phyloP scores from a whole-genome alignment of 257 asterid species.

The Solanum dulcamara region DNA sequence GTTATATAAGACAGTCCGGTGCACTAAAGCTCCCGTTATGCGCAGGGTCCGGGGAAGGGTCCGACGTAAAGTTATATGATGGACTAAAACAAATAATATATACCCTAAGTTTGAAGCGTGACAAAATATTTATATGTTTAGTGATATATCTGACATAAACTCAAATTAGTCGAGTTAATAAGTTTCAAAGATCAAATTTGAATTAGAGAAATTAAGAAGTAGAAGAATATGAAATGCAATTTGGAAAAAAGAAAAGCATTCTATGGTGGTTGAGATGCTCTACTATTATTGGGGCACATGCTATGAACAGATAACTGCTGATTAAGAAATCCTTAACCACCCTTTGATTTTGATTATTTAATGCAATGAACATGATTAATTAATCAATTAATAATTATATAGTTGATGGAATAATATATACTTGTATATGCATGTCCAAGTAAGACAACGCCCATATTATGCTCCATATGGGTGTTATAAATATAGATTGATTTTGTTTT shows the following conservation, averaged over 20 bases:
- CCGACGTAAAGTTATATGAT: neutral
- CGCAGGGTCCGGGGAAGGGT: no score
- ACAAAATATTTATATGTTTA: neutral
- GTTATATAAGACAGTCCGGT: no score
- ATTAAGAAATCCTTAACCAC: slow-evolving; percentile 10
- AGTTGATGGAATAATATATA: neutral
- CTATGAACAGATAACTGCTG: slow-evolving; percentile 10
- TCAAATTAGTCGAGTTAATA: neutral
- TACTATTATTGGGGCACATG: slow-evolving; percentile 25
- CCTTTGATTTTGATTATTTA: neutral
- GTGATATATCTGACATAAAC: neutral
- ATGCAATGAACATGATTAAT: neutral
- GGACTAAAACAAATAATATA: neutral
- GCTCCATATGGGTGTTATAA: neutral
- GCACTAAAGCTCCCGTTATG: no score
- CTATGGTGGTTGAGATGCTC: slow-evolving; percentile 17
- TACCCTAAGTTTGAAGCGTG: neutral
- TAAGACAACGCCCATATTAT: neutral
- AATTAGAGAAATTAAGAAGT: neutral
- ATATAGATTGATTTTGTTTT: neutral
- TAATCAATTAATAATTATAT: neutral
- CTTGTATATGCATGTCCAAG: neutral
- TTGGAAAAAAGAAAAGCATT: neutral
- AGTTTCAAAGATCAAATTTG: neutral
- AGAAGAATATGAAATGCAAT: neutral